phyloP scores from a whole-genome alignment of 2,329 filamentous ascomycete genomes.

The Clonostachys rosea region DNA sequence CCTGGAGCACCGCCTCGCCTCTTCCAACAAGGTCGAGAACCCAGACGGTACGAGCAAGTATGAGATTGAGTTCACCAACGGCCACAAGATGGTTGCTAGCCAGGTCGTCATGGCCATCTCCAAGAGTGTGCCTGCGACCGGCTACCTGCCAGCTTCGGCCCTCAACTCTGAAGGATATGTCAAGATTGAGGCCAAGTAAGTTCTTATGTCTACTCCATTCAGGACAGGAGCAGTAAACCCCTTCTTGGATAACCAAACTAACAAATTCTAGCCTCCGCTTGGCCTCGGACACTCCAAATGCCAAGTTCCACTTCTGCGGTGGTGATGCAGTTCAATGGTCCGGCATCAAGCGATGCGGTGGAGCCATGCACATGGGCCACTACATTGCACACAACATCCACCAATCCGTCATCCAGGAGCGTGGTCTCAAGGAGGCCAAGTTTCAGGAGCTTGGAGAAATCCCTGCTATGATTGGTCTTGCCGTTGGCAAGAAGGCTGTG shows the following conservation, averaged over 20 bases:
- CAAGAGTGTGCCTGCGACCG: conserved; percentile 55
- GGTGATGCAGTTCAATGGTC: conserved; percentile 70
- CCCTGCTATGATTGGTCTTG: conserved; percentile 65
- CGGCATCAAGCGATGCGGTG: conserved; percentile 75
- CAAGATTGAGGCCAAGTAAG: conserved; percentile 52
- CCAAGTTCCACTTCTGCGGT: conserved; percentile 58
- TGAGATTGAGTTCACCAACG: conserved; percentile 55
- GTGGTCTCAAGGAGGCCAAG: background rate
- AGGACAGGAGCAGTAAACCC: no score
- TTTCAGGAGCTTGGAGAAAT: conserved; percentile 39
- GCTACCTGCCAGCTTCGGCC: conserved; percentile 52
- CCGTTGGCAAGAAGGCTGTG: conserved; percentile 65
- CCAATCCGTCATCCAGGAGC: conserved; percentile 49
- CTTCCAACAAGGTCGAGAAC: conserved; percentile 37
- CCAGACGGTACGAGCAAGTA: conserved; percentile 32
- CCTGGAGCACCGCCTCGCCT: conserved; percentile 53
- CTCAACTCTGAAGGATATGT: conserved; percentile 64
- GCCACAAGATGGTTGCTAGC: conserved; percentile 53
- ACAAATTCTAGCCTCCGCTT: conserved; percentile 44
- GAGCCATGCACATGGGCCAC: conserved; percentile 70
- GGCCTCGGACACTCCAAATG: conserved; percentile 44
- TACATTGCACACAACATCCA: conserved; percentile 63
- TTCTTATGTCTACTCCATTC: conserved; percentile 1
- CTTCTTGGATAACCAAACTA: background rate
- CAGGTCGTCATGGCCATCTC: conserved; percentile 68